phyloP scores from a whole-genome alignment of 1,139 yeast species.

The Magnusiomyces suaveolens region DNA sequence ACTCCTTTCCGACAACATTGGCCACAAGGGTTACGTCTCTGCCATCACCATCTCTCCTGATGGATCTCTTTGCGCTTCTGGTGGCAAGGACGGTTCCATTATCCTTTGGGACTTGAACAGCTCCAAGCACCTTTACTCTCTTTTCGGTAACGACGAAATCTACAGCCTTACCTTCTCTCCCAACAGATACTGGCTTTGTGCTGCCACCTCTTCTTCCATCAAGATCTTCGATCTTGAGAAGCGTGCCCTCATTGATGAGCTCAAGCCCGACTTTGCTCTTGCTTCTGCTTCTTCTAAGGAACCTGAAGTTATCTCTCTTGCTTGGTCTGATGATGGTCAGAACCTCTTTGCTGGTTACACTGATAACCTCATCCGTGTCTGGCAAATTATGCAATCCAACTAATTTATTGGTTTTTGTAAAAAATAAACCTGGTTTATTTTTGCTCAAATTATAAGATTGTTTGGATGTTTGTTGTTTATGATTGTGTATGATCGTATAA shows the following conservation, averaged over 20 bases:
- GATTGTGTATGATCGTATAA: constrained; percentile 1
- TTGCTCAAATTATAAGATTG: too few relatives aligned
- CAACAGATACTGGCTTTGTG: constrained; percentile 99
- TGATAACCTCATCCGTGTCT: constrained; percentile 97
- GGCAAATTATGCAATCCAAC: constrained; percentile 98
- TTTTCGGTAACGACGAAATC: constrained; percentile 93
- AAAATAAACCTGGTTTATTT: too few relatives aligned
- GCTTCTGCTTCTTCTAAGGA: constrained; percentile 80
- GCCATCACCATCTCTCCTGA: constrained; percentile 98
- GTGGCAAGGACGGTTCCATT: constrained; percentile 99
- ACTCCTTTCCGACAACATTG: constrained; percentile 92
- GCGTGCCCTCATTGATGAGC: constrained; percentile 92
- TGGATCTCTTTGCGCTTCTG: constrained; percentile 98
- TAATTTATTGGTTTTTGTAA: too few relatives aligned
- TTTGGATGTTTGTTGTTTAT: not conserved
- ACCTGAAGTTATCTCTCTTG: constrained; percentile 96
- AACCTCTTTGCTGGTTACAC: constrained; percentile 99
- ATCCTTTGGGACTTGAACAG: constrained; percentile 97
- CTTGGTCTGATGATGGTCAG: constrained; percentile 99
- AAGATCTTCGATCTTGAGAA: constrained; percentile 98
- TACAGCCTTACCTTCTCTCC: constrained; percentile 99
- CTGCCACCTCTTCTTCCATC: constrained; percentile 97
- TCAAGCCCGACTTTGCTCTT: constrained; percentile 94
- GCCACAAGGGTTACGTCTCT: constrained; percentile 99
- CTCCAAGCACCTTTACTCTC: constrained; percentile 85